Evolutionary conservation across 2,329 filamentous ascomycete genomes (phyloP), one percentile per base, ranked within the genome.

Genomic region (Pyricularia grisea): DNA sequence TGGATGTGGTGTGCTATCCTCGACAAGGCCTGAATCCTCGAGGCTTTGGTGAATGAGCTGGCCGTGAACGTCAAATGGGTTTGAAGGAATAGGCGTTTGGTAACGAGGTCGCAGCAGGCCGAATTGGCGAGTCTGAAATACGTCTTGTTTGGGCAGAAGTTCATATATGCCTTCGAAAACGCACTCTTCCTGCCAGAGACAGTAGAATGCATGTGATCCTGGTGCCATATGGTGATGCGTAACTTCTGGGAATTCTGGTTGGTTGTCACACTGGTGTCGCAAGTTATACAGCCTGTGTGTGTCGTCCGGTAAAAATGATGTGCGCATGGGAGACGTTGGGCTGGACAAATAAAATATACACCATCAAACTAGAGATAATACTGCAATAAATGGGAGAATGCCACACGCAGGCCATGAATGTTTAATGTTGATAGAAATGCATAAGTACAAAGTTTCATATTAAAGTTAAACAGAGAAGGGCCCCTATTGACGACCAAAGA

Each of bases 1-100:
- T 92, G 88, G 74, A 96, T 86, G 78, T 94, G 88, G 73, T 89
- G 88, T 69, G 93, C 93, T 74, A 97, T 89, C 71, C 91, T 85
- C 70, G 88, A 86, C 69, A 97, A 83, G 28, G 92, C 92, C 70
- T 90, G 87, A 73, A 95, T 83, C 67, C 91, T 87, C 72, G 87
- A 85, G 42, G 89, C 87, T 73, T 89, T 90, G 67, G 91, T 93
- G 76, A 97, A 94, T 69, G 90, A 90, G 75, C 85, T 90, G 67
- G 92, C 82, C 33, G 87, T 87, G 80, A 94, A 93, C 73, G 87
- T 91, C 75, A 92, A 78, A 75, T 87, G 84, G 76, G 90, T 83
- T 78, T 89, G 85, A 72, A 87, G 80, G 81, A 94, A 94, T 74
- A 93, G 84, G 69, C 83, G 81, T 76, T 87, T 88, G 73, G 90